phyloP scores from a whole-genome alignment of 768 basidiomycete species.

The Wakefieldia striispora region DNA sequence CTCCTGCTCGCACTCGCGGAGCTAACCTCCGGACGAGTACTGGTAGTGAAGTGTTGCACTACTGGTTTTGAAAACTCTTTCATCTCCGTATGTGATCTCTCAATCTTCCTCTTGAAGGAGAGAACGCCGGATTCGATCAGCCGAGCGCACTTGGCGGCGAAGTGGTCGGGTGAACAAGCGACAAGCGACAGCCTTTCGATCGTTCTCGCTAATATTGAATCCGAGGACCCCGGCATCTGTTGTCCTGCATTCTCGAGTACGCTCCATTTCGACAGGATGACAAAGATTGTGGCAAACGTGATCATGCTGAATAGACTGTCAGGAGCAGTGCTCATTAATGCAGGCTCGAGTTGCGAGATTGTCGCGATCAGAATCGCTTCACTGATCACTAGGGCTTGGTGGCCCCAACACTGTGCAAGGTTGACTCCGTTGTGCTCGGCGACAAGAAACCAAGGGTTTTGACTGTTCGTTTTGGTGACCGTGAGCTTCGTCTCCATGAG shows the following conservation, averaged over 20 bases:
- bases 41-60: constrained; percentile 20
- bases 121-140: constrained; percentile 35
- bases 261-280: constrained; percentile 44
- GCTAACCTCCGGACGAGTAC: constrained; percentile 15
- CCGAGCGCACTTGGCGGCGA: constrained; percentile 42
- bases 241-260: constrained; percentile 34
- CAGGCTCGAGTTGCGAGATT: constrained; percentile 34
- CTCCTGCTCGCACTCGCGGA: constrained; percentile 16
- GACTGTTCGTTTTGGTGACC: constrained; percentile 15
- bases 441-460: constrained; percentile 31
- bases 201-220: constrained; percentile 34
- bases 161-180: constrained; percentile 39
- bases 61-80: constrained; percentile 19
- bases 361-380: constrained; percentile 37
- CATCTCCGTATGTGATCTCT: constrained; percentile 21
- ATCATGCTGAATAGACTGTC: constrained; percentile 43
- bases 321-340: constrained; percentile 39
- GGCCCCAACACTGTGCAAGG: constrained; percentile 36
- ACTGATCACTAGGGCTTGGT: constrained; percentile 37
- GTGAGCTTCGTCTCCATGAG: constrained; percentile 25
- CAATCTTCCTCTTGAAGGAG: constrained; percentile 30
- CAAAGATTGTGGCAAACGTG: constrained; percentile 41
- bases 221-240: constrained; percentile 38
- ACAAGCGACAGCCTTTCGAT: constrained; percentile 35
- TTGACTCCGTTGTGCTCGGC: constrained; percentile 35